Evolutionary conservation across 345 rosid genomes (phyloP).

Genomic region (Gossypium bickii): DNA sequence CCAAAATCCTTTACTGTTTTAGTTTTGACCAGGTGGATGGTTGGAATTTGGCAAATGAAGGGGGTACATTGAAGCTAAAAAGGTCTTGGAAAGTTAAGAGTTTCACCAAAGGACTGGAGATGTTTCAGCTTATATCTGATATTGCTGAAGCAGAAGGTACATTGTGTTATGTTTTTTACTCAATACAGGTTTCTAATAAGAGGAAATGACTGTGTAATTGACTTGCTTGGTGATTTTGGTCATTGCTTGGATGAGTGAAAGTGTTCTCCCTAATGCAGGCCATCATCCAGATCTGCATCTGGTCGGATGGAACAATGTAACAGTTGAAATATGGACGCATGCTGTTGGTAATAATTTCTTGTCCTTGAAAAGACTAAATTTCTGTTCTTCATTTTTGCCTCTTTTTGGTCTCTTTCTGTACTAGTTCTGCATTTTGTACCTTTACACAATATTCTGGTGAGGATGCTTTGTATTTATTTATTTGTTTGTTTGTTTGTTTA

Average conservation of each 20-base stretch:
- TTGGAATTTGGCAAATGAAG: constrained; percentile 76
- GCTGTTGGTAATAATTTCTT: constrained; percentile 59
- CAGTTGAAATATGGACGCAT: constrained; percentile 92
- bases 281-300: constrained; percentile 99
- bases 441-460: not conserved
- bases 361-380: not conserved
- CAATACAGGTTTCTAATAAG: not conserved
- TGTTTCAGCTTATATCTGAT: constrained; percentile 66
- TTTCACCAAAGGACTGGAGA: constrained; percentile 75
- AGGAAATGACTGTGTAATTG: not conserved
- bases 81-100: constrained; percentile 70
- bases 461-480: not conserved
- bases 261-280: constrained; percentile 43
- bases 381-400: not conserved
- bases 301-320: constrained; percentile 91
- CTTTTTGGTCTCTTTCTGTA: not conserved
- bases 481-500: not conserved
- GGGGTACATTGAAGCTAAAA: constrained; percentile 60
- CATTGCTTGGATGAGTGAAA: constrained; percentile 9
- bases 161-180: not conserved
- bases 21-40: constrained; percentile 49
- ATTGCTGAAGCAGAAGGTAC: constrained; percentile 89
- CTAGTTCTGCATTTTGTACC: not conserved
- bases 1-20: constrained; percentile 4
- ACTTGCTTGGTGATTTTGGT: not conserved